Evolutionary conservation across 192 early-diverging fungal species (phyloP).

Genomic region (Bifiguratus adelaidae): DNA sequence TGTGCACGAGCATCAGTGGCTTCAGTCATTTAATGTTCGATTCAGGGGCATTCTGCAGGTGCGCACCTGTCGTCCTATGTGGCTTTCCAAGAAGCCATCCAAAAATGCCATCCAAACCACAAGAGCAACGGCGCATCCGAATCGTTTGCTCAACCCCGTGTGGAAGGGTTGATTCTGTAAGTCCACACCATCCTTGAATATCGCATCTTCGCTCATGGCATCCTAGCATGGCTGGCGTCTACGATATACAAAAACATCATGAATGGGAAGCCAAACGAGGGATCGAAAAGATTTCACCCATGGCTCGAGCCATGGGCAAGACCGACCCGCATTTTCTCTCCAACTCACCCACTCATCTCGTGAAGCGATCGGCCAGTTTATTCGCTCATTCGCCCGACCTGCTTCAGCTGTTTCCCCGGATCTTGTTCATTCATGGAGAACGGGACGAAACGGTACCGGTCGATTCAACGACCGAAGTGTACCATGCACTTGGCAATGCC

Average conservation of each 20-base stretch:
- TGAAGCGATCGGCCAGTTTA: slow-evolving; percentile 4
- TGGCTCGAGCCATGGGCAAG: slow-evolving; percentile 43
- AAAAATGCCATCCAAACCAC: slow-evolving; percentile 2
- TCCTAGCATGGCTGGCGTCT: slow-evolving; percentile 26
- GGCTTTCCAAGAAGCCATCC: slow-evolving; percentile 17
- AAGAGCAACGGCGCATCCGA: not conserved
- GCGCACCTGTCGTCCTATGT: slow-evolving; percentile 25
- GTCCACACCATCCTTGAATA: not conserved
- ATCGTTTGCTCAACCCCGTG: slow-evolving; percentile 12
- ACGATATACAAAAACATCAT: slow-evolving; percentile 32
- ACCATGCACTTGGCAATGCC: slow-evolving; percentile 16
- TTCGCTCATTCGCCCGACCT: slow-evolving; percentile 13
- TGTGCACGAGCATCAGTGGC: not conserved
- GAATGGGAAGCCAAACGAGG: slow-evolving; percentile 36
- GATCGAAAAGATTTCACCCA: slow-evolving; percentile 41
- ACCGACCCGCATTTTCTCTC: not conserved
- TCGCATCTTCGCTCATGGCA: not conserved
- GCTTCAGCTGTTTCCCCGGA: slow-evolving; percentile 14
- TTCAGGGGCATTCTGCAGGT: slow-evolving; percentile 29
- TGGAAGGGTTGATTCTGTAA: slow-evolving; percentile 24
- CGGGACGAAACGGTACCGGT: slow-evolving; percentile 15
- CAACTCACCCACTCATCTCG: slow-evolving; percentile 16
- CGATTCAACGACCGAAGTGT: slow-evolving; percentile 16
- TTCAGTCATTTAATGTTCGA: not conserved
- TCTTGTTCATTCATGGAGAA: slow-evolving; percentile 23